phyloP scores from a whole-genome alignment of 139 green algal genomes.

The Chlorokybus atmophyticus region DNA sequence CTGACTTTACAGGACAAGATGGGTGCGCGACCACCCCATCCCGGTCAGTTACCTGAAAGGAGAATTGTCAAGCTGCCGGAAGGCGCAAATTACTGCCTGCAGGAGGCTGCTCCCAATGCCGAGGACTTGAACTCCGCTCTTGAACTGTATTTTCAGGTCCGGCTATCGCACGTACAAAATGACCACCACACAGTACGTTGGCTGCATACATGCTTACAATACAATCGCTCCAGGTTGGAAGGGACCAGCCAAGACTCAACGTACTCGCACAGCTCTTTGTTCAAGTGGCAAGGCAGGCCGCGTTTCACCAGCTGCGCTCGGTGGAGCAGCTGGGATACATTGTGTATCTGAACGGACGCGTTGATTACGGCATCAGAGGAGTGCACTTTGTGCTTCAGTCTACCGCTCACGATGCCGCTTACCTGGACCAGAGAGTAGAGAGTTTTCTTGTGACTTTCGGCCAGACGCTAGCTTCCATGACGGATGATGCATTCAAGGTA shows the following conservation, averaged over 20 bases:
- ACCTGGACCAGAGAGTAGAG: no score
- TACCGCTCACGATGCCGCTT: no score
- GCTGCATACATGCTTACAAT: no score
- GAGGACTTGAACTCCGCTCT: slow-evolving; percentile 65
- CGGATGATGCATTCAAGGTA: no score
- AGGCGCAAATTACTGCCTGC: slow-evolving; percentile 21
- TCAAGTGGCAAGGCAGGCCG: slow-evolving; percentile 57
- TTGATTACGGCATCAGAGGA: not conserved
- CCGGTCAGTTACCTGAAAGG: slow-evolving; percentile 32
- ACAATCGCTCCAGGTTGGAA: slow-evolving; percentile 44
- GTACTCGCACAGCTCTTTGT: slow-evolving; percentile 58
- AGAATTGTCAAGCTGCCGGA: slow-evolving; percentile 9
- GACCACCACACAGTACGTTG: no score
- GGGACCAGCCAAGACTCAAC: slow-evolving; percentile 50
- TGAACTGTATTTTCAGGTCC: slow-evolving; percentile 51
- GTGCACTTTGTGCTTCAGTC: no score
- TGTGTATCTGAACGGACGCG: slow-evolving; percentile 25
- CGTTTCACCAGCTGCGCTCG: slow-evolving; percentile 72
- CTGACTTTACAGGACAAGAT: not conserved
- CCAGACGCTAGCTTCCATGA: no score
- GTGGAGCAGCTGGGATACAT: slow-evolving; percentile 68
- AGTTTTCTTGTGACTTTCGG: no score
- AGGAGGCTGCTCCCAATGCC: slow-evolving; percentile 39
- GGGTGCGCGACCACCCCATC: slow-evolving; percentile 16
- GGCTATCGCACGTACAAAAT: not conserved